Evolutionary conservation across 768 basidiomycete genomes (phyloP), one percentile per base, ranked within the genome.

Genomic region (Thelephora ganbajun): DNA sequence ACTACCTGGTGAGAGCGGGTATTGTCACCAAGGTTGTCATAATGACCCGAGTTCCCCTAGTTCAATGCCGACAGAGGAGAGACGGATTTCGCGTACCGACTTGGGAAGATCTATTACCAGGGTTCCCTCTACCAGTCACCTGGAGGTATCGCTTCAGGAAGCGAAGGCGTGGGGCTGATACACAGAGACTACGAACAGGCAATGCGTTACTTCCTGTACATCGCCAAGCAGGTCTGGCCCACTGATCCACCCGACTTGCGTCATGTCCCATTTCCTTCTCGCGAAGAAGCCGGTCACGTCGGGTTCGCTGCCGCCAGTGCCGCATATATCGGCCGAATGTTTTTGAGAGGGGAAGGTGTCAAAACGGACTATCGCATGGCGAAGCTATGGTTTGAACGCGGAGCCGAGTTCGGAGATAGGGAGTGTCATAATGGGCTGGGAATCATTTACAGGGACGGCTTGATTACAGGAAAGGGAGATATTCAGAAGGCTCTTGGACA

Each of bases 41-140:
- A 19, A 35, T 11, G 6, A 43, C 35, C 45, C 23, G 53, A 35
- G n/a, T 37, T 50, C 35, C 50, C 53, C 18, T 52, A 94, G 84
- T 99, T 94, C 64, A 96, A 97, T 45, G 89, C 94, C 5, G 91
- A 97, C 56, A 79, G 91, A 22, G 90, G 89, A 22, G 88, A 92
- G 55, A 77, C 77, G 45, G 80, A 83, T 52, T 94, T 89, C 60
- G 90, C 91, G 2, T 91, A 86, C 63, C 79, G 88, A 13, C 74
- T 98, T 2, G 96, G 91, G n/a, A 83, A 89, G 64, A 86, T 98
- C 9, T 94, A 84, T 66, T 98, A 99, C 59, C 86, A 92, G 59
- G 96, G 96, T 14, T 91, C 87, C 49, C 84, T 97, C 33, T 97
- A 96, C 57, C 71, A 76, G 5, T 68, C 77, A 9, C 62, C 71